Evolutionary conservation across 83 land plant genomes (phyloP), one percentile per base, ranked within the genome.

Genomic region (Diphasiastrum complanatum): DNA sequence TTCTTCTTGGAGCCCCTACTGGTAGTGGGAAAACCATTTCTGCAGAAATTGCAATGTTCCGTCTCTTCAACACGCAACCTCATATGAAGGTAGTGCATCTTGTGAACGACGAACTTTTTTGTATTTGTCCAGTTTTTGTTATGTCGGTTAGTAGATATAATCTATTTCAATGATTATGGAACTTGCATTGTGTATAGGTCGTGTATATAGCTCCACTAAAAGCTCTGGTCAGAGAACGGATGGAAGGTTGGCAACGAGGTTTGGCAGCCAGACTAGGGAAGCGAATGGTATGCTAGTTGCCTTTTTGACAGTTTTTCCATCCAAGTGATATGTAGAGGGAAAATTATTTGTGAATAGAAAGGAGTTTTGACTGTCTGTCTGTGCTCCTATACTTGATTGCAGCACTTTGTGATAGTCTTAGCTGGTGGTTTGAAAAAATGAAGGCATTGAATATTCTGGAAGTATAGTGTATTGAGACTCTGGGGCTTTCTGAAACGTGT

Each of bases 61-160:
- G 52, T 47, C 89, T 95, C 6, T 95, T 95, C 72, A 89, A 85
- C 63, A 81, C 83, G n/a, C 86, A 95, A 71, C 96, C 96, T 55
- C 96, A 89, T 52, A 86, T 95, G 99, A 95, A 95, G 99, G 99
- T 89, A 31, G n/a, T n/a, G n/a, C n/a, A n/a, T n/a, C n/a, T n/a
- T n/a, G n/a, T n/a, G n/a, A n/a, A n/a, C n/a, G n/a, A n/a, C n/a
- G n/a, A n/a, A n/a, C n/a, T n/a, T n/a, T n/a, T n/a, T n/a, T n/a
- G n/a, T n/a, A n/a, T n/a, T n/a, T n/a, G n/a, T n/a, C n/a, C n/a
- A n/a, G n/a, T n/a, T n/a, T n/a, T n/a, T n/a, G n/a, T n/a, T n/a
- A n/a, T n/a, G n/a, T n/a, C n/a, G n/a, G n/a, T n/a, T n/a, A n/a
- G n/a, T n/a, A n/a, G n/a, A 25, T 33, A 25, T 23, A 28, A 4